Conservation (phyloP, 306 rosid species). For the Vicia villosa region DNA sequence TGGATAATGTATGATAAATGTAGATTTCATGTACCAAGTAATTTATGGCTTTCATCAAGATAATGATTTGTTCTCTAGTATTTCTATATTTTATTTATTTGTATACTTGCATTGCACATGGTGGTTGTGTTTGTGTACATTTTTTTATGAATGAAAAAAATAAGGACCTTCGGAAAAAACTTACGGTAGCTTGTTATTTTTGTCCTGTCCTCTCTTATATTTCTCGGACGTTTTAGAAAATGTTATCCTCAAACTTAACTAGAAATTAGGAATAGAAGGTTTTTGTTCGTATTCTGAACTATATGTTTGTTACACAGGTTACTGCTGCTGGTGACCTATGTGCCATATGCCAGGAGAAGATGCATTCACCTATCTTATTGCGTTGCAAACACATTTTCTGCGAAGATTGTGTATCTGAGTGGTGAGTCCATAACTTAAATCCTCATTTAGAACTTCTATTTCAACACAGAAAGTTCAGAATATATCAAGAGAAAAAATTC, state of each 20-base stretch:
- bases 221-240: too few species aligned
- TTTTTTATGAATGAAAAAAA: too few species aligned
- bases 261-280: too few species aligned
- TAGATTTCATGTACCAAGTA: not conserved
- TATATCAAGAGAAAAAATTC: too few species aligned
- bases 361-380: constrained; percentile 78
- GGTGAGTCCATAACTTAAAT: constrained; percentile 59
- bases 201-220: too few species aligned
- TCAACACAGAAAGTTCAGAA: not conserved
- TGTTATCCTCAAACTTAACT: too few species aligned
- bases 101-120: too few species aligned
- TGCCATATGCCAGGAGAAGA: constrained; percentile 98
- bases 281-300: too few species aligned
- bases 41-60: not conserved
- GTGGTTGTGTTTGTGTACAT: too few species aligned
- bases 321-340: constrained; percentile 82
- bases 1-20: not conserved
- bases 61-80: constrained; percentile 8
- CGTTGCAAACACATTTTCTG: constrained; percentile 92
- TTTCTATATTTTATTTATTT: not conserved
- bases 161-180: too few species aligned
- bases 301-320: too few species aligned
- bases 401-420: constrained; percentile 90
- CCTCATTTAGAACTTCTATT: constrained; percentile 10
- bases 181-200: too few species aligned